Evolutionary conservation across 2,329 filamentous ascomycete species (phyloP), one percentile per base, ranked within the genome.

Genomic region (Diaporthe citrichinensis): DNA sequence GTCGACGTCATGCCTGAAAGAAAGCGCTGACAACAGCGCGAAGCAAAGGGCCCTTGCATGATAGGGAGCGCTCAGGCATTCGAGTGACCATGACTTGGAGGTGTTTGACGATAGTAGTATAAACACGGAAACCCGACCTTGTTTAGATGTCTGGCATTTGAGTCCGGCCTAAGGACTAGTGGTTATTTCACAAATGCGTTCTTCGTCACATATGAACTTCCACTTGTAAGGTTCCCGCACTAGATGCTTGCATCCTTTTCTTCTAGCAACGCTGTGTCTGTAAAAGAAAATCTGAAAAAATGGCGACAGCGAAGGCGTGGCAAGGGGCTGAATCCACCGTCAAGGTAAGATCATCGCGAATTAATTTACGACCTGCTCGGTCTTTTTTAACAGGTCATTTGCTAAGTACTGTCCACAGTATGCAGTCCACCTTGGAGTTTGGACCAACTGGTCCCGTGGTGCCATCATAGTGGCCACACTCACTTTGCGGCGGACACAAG

Each of bases 361-460:
- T 12, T 9, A 6, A 49, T 23, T 3, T 49, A 17, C 44, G 17
- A 23, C 17, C 8, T n/a, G 9, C 23, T 9, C 15, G 7, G 17
- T 6, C 2, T 46, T 46, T 23, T 12, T 10, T 46, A 3, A 12
- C 7, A 6, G 4, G 4, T 9, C 8, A 51, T 9, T 51, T n/a
- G 2, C 46, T 55, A 15, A 55, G 1, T 1, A 2, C 1, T 31
- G n/a, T 55, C 14, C 2, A 9, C 1, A 69, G 46, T 23, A 55
- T 39, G 44, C 23, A 31, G 79, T 83, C 9, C 75, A 81, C 59
- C 72, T 79, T 9, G 82, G 82, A 7, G 23, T 80, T 28, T 83
- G 83, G 83, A 82, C 77, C 1, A 81, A 84, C 67, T 83, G 80
- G 81, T 80, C 79, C 15, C 74, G 79, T 41, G 82, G 84, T 1